Percentiles rank a stretch among this genome's conserved stretches.
These are phyloP conservation scores for Thalassiosira exigua DNA, from an alignment of 352 stramenopile species.

Conservation along the genomic window DNA sequence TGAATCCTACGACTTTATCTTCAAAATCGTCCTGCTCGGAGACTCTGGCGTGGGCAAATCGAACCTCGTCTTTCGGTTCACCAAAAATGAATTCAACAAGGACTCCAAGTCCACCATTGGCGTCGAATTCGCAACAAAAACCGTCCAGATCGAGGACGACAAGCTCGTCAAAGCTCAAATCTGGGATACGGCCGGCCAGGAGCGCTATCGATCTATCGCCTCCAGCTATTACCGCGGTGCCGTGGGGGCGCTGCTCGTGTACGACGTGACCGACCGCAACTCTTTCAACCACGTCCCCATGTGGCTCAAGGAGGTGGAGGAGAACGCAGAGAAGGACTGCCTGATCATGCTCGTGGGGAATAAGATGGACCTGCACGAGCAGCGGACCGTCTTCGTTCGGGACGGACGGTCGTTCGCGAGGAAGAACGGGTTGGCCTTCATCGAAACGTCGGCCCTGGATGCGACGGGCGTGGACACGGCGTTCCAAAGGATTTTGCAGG, in stretches of 20 bases:
- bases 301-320: conserved; percentile 98
- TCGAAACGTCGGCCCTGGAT: conserved; percentile 99
- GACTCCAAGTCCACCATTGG: conserved; percentile 97
- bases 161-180: conserved; percentile 88
- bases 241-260: conserved; percentile 97
- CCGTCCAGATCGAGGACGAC: conserved; percentile 89
- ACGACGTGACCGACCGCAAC: conserved; percentile 99
- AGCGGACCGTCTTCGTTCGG: conserved; percentile 95
- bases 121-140: conserved; percentile 94
- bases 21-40: conserved; percentile 81
- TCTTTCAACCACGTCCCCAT: conserved; percentile 99
- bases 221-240: conserved; percentile 88
- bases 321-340: conserved; percentile 98
- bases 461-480: conserved; percentile 97
- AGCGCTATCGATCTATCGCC: conserved; percentile 88
- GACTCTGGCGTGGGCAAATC: conserved; percentile 94
- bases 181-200: conserved; percentile 85
- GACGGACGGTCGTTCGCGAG: conserved; percentile 99
- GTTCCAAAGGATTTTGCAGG: conserved; percentile 98
- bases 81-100: conserved; percentile 98
- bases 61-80: conserved; percentile 97
- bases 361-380: conserved; percentile 98
- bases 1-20: conserved; percentile 88
- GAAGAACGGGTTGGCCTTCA: conserved; percentile 99
- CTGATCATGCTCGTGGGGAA: conserved; percentile 96